phyloP scores from a whole-genome alignment of 108 stramenopile species.

The Pseudonitzschia delicatissima region DNA sequence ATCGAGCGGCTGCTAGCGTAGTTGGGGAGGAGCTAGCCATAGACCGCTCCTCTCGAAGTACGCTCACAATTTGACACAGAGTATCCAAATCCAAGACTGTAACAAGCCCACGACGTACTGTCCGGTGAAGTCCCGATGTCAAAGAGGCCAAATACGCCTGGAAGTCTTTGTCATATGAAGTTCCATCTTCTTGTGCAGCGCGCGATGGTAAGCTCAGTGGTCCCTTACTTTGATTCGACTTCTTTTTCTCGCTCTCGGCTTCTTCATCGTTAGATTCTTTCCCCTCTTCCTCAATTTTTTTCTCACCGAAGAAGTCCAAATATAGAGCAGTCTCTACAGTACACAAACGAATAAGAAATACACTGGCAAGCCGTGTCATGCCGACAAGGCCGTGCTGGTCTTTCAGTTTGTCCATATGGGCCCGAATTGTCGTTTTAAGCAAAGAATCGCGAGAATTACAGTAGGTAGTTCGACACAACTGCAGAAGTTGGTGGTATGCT shows the following conservation, averaged over 20 bases:
- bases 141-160: constrained; percentile 68
- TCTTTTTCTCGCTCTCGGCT: neutral
- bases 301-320: constrained; percentile 84
- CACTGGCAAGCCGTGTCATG: constrained; percentile 82
- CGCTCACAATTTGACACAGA: constrained; percentile 81
- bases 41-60: constrained; percentile 79
- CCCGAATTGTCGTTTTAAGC: constrained; percentile 58
- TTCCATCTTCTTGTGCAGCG: constrained; percentile 56
- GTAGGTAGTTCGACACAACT: constrained; percentile 74
- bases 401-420: constrained; percentile 83
- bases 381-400: constrained; percentile 82
- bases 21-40: constrained; percentile 71
- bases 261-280: constrained; percentile 23
- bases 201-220: constrained; percentile 49
- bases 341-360: constrained; percentile 86
- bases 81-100: constrained; percentile 75
- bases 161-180: constrained; percentile 69
- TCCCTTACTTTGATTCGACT: neutral
- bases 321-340: constrained; percentile 82
- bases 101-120: constrained; percentile 80
- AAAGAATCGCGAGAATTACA: constrained; percentile 62
- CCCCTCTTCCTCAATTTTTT: constrained; percentile 35
- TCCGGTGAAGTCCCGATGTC: constrained; percentile 75
- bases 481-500: constrained; percentile 71
- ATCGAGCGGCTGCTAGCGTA: constrained; percentile 72